Evolutionary conservation across 2,329 filamentous ascomycete species (phyloP).

Genomic region (Fusarium virguliforme): DNA sequence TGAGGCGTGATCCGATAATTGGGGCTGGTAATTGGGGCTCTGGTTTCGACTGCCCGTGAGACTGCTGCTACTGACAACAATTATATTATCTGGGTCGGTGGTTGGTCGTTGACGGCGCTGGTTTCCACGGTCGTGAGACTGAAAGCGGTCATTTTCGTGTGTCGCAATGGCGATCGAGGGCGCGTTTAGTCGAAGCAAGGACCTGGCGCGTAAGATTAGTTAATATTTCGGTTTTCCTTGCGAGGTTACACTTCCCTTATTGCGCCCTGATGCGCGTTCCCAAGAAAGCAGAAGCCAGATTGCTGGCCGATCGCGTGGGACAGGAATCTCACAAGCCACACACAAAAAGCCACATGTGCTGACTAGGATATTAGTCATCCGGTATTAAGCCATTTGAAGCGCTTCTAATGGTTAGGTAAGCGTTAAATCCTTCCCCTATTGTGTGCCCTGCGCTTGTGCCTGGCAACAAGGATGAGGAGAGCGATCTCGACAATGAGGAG

Average conservation of each 20-base stretch:
- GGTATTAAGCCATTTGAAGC: not conserved
- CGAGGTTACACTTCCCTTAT: not conserved
- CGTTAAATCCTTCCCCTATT: not conserved
- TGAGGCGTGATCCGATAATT: too few relatives aligned
- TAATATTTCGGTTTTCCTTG: not conserved
- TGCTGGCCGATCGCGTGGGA: not conserved
- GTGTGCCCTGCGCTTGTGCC: not conserved
- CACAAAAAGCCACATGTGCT: not conserved
- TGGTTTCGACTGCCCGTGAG: too few relatives aligned
- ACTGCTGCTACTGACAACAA: not conserved
- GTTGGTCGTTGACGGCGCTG: not conserved
- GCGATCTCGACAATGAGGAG: not conserved
- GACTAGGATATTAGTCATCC: not conserved
- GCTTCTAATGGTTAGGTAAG: not conserved
- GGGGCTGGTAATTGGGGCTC: too few relatives aligned
- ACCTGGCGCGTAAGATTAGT: not conserved
- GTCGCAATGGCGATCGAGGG: not conserved
- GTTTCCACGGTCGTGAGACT: not conserved
- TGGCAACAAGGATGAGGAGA: slow-evolving; percentile 1
- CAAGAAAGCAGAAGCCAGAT: not conserved
- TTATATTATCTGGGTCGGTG: not conserved
- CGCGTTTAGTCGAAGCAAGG: not conserved
- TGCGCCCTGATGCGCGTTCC: not conserved
- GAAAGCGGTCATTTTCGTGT: not conserved
- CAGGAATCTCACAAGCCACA: not conserved